Evolutionary conservation across 108 stramenopile genomes (phyloP).

Genomic region (Seminavis robusta): DNA sequence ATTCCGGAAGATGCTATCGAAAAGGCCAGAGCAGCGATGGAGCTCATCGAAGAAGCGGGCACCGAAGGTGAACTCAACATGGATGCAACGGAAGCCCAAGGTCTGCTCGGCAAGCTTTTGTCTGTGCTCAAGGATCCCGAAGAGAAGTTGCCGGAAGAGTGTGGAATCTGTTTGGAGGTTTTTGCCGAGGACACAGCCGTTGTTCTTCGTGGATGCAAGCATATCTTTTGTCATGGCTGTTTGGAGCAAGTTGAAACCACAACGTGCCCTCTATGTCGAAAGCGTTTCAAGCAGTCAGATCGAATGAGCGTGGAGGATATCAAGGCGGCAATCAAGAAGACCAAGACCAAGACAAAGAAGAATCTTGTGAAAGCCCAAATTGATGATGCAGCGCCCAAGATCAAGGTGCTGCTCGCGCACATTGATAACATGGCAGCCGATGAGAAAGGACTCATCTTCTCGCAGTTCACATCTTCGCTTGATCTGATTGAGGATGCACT

Average conservation of each 20-base stretch:
- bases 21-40: too few species aligned
- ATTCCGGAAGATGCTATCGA: too few species aligned
- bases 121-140: too few species aligned
- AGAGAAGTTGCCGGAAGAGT: too few species aligned
- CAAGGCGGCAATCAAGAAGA: conserved; percentile 12
- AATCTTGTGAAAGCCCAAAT: too few species aligned
- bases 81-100: too few species aligned
- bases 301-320: conserved; percentile 23
- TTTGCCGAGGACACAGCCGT: too few species aligned
- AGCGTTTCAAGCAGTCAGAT: conserved; percentile 23
- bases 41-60: too few species aligned
- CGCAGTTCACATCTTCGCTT: conserved; percentile 59
- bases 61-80: too few species aligned
- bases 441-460: conserved; percentile 61
- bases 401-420: conserved; percentile 27
- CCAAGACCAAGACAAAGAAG: neutral
- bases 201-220: conserved; percentile 41
- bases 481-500: conserved; percentile 50
- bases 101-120: too few species aligned
- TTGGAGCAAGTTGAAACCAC: conserved; percentile 25
- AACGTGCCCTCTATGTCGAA: conserved; percentile 48
- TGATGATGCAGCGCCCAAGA: conserved; percentile 20
- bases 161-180: too few species aligned
- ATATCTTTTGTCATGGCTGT: conserved; percentile 62
- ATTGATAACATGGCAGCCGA: conserved; percentile 35